phyloP scores from a whole-genome alignment of 169 alveolate species.

The Plasmodium gonderi region DNA sequence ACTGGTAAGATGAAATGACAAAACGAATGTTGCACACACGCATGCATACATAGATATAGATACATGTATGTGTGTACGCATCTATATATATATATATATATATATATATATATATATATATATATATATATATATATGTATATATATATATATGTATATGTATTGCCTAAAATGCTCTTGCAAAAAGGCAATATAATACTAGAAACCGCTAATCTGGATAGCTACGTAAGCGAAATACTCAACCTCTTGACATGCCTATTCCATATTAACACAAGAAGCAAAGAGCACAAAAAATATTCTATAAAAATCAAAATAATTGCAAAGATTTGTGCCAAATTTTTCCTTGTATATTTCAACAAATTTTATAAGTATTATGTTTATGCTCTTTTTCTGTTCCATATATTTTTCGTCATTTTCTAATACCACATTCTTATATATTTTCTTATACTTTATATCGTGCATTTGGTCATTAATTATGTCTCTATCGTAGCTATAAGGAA shows the following conservation, averaged over 20 bases:
- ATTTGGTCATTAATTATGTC: slow-evolving; percentile 54
- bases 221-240: too few relatives aligned
- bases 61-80: too few relatives aligned
- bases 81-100: too few relatives aligned
- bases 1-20: neutral
- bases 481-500: slow-evolving; percentile 18
- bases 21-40: neutral
- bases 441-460: slow-evolving; percentile 27
- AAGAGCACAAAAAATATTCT: slow-evolving; percentile 58
- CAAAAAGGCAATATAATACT: too few relatives aligned
- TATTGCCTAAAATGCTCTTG: too few relatives aligned
- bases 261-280: slow-evolving; percentile 57
- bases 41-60: neutral
- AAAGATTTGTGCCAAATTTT: slow-evolving; percentile 40
- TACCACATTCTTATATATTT: slow-evolving; percentile 24
- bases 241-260: neutral
- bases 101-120: too few relatives aligned
- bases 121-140: too few relatives aligned
- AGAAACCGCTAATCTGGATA: too few relatives aligned
- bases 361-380: slow-evolving; percentile 60
- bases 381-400: slow-evolving; percentile 20
- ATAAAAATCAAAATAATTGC: slow-evolving; percentile 67
- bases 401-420: slow-evolving; percentile 46
- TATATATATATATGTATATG: too few relatives aligned
- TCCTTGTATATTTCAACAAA: slow-evolving; percentile 63